A percentile compares a stretch with the other conserved stretches of the same genome.
Conservation (phyloP, 2,329 filamentous ascomycete species). For the Sclerotinia minor region DNA sequence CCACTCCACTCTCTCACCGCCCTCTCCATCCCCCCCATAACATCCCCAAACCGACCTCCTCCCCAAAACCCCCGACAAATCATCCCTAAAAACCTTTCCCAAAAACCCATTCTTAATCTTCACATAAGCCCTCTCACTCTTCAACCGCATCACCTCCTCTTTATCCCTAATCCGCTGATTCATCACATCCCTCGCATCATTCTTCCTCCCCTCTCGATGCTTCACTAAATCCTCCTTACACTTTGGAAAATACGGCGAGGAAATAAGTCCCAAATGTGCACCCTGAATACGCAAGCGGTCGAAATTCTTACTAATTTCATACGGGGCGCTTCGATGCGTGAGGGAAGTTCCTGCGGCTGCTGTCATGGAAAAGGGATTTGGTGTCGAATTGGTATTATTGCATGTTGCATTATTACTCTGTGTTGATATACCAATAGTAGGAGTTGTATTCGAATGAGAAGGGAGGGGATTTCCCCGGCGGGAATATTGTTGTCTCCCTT, state of each 20-base stretch:
- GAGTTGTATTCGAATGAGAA: not conserved
- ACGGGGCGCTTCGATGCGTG: constrained; percentile 1
- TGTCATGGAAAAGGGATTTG: not conserved
- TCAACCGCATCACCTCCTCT: constrained; percentile 16
- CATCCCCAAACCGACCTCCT: not conserved
- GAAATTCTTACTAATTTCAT: constrained; percentile 7
- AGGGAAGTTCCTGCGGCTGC: constrained; percentile 10
- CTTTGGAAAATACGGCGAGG: not conserved
- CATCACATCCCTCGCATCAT: constrained; percentile 5
- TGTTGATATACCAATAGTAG: too few relatives aligned
- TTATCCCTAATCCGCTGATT: constrained; percentile 1
- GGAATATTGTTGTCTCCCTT: not conserved
- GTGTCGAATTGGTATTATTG: not conserved
- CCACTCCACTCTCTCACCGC: not conserved
- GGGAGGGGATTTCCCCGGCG: not conserved
- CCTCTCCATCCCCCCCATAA: not conserved
- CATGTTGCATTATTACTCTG: not conserved
- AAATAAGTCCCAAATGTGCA: not conserved
- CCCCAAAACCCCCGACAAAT: not conserved
- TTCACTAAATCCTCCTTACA: not conserved
- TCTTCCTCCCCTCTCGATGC: constrained; percentile 17
- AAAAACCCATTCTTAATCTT: not conserved
- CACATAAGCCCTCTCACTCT: not conserved
- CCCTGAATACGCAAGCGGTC: constrained; percentile 10
- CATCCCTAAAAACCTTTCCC: constrained; percentile 6